phyloP scores from a whole-genome alignment of 768 basidiomycete species.

The Trametes punicea region DNA sequence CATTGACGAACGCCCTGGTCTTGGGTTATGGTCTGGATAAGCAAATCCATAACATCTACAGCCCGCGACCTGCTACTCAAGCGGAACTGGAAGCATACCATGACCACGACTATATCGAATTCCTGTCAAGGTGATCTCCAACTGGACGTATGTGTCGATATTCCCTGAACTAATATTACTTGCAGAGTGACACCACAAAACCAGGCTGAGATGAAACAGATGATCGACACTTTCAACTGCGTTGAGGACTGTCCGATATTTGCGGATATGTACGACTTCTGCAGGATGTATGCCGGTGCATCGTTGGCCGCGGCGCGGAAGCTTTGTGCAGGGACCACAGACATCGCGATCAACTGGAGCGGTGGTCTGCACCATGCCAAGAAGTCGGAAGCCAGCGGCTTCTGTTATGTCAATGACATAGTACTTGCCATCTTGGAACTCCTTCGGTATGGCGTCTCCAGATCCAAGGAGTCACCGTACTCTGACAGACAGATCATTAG shows the following conservation, averaged over 20 bases:
- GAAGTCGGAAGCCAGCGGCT: constrained; percentile 95
- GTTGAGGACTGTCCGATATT: constrained; percentile 98
- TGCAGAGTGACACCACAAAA: constrained; percentile 80
- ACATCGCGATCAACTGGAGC: constrained; percentile 99
- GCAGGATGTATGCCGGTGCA: constrained; percentile 89
- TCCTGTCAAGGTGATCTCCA: constrained; percentile 68
- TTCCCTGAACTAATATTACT: not conserved
- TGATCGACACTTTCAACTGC: constrained; percentile 88
- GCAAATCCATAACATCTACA: constrained; percentile 88
- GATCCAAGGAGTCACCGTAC: not conserved
- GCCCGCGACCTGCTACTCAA: constrained; percentile 84
- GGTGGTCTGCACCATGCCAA: constrained; percentile 98
- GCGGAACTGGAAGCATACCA: constrained; percentile 90
- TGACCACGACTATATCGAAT: constrained; percentile 93
- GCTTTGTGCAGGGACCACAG: constrained; percentile 77
- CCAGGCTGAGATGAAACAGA: constrained; percentile 62
- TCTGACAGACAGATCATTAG: constrained; percentile 38
- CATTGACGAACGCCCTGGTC: constrained; percentile 92
- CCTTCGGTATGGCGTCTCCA: constrained; percentile 38
- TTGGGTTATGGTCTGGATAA: constrained; percentile 96
- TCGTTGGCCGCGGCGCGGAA: constrained; percentile 90
- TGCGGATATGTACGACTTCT: constrained; percentile 91
- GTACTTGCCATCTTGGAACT: constrained; percentile 93
- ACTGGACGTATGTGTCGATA: not conserved
- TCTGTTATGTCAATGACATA: constrained; percentile 98